Evolutionary conservation across 2,329 filamentous ascomycete genomes (phyloP).

Genomic region (Fusarium palustre): DNA sequence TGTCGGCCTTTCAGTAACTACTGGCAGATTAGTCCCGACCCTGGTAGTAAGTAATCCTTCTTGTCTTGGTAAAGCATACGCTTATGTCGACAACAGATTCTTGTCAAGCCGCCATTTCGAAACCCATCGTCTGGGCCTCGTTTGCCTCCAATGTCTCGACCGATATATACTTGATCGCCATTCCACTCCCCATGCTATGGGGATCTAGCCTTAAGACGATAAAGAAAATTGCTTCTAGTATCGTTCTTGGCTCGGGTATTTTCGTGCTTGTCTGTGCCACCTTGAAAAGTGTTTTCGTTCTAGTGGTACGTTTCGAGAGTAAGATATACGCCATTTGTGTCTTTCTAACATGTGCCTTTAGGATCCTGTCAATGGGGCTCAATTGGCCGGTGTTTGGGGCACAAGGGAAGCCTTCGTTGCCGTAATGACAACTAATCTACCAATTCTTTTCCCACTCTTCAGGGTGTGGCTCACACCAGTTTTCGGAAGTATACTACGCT

Average conservation of each 20-base stretch:
- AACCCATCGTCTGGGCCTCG: slow-evolving; percentile 62
- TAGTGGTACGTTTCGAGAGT: slow-evolving; percentile 46
- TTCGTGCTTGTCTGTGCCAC: slow-evolving; percentile 55
- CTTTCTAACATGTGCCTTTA: slow-evolving; percentile 15
- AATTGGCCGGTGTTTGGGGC: slow-evolving; percentile 55
- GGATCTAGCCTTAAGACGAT: slow-evolving; percentile 48
- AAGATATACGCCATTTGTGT: background rate
- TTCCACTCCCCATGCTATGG: slow-evolving; percentile 65
- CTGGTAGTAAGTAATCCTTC: slow-evolving; percentile 58
- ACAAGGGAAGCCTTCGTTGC: slow-evolving; percentile 58
- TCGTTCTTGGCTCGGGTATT: slow-evolving; percentile 55
- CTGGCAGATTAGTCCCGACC: slow-evolving; percentile 70
- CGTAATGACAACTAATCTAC: slow-evolving; percentile 56
- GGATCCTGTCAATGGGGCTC: slow-evolving; percentile 54
- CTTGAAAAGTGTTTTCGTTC: slow-evolving; percentile 54
- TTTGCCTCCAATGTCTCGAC: slow-evolving; percentile 65
- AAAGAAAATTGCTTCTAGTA: slow-evolving; percentile 54
- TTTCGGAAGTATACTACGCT: slow-evolving; percentile 48
- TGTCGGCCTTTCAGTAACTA: slow-evolving; percentile 64
- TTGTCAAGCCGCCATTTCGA: slow-evolving; percentile 62
- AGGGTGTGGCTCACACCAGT: slow-evolving; percentile 54
- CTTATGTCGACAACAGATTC: slow-evolving; percentile 49
- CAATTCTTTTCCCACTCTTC: slow-evolving; percentile 58
- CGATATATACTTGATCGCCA: slow-evolving; percentile 68
- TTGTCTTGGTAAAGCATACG: fast-evolving